A percentile compares a stretch with the other conserved stretches of the same genome.
Evolutionary conservation across 192 early-diverging fungal genomes (phyloP).

Genomic region (Coemansia sp.): DNA sequence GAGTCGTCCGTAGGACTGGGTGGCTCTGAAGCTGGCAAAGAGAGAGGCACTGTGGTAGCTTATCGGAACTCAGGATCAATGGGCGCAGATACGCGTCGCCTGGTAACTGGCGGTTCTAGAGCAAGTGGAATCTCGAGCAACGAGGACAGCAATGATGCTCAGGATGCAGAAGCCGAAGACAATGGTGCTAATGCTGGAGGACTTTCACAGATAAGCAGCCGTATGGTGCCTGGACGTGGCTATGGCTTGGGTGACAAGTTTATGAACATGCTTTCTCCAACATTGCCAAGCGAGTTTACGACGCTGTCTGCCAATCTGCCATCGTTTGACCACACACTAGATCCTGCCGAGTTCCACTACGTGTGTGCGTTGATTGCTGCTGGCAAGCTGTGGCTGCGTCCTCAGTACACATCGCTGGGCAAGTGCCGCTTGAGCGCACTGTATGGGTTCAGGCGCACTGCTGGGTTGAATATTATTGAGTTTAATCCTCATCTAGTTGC

Average conservation of each 20-base stretch:
- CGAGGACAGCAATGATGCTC: background rate
- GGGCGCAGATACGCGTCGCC: conserved; percentile 7
- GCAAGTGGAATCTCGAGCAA: background rate
- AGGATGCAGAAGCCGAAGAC: background rate
- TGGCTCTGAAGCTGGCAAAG: background rate
- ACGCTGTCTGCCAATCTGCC: background rate
- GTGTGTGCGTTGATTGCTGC: conserved; percentile 16
- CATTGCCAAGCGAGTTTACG: conserved; percentile 15
- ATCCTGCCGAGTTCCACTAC: conserved; percentile 10
- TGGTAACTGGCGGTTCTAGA: background rate
- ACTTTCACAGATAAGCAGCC: conserved; percentile 6
- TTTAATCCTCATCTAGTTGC: conserved; percentile 9
- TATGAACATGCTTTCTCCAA: conserved; percentile 11
- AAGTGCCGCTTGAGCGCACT: conserved; percentile 1
- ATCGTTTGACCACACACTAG: conserved; percentile 5
- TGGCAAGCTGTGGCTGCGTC: conserved; percentile 35
- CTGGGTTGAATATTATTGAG: background rate
- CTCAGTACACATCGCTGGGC: conserved; percentile 3
- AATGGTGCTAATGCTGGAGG: no score
- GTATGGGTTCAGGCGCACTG: conserved; percentile 18
- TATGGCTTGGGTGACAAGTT: conserved; percentile 28
- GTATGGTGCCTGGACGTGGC: conserved; percentile 48
- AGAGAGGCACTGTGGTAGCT: conserved; percentile 17
- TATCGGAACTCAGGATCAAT: conserved; percentile 31
- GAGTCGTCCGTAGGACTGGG: conserved; percentile 27